Evolutionary conservation across 345 rosid genomes (phyloP).

Genomic region (Fremontodendron californicum): DNA sequence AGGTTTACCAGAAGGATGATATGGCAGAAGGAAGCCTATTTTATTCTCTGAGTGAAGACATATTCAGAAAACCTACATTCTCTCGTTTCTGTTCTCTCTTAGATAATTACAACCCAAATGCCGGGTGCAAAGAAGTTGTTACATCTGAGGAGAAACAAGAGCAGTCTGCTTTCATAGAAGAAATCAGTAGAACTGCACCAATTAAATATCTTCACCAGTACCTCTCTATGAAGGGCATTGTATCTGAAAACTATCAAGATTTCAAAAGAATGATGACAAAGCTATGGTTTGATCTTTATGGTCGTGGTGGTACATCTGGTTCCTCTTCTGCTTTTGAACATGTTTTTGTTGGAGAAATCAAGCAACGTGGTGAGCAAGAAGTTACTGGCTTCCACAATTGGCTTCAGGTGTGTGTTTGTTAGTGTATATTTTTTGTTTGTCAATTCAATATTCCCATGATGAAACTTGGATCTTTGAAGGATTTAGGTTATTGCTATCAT

Average conservation of each 20-base stretch:
- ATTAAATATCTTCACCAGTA: constrained; percentile 79
- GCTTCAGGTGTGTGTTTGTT: constrained; percentile 65
- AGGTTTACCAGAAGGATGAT: constrained; percentile 62
- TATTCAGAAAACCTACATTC: constrained; percentile 65
- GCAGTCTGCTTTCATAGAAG: constrained; percentile 84
- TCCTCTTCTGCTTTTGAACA: constrained; percentile 97
- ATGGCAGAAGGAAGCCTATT: constrained; percentile 75
- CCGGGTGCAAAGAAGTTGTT: constrained; percentile 71
- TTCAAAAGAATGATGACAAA: constrained; percentile 65
- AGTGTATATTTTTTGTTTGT: background rate
- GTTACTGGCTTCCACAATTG: constrained; percentile 95
- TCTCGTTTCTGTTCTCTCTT: constrained; percentile 87
- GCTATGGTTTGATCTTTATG: constrained; percentile 85
- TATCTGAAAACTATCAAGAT: constrained; percentile 59
- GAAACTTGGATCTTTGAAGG: background rate
- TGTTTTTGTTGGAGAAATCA: constrained; percentile 94
- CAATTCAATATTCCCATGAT: background rate
- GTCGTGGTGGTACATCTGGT: constrained; percentile 75
- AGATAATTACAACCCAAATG: constrained; percentile 82
- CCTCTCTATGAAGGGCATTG: constrained; percentile 52
- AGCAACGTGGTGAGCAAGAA: constrained; percentile 63
- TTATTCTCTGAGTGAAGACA: constrained; percentile 61
- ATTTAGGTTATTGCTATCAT: background rate
- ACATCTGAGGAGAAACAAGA: constrained; percentile 88
- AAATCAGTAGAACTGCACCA: constrained; percentile 83